phyloP scores from a whole-genome alignment of 176 grass and related monocot genomes.

The Dactylis glomerata region DNA sequence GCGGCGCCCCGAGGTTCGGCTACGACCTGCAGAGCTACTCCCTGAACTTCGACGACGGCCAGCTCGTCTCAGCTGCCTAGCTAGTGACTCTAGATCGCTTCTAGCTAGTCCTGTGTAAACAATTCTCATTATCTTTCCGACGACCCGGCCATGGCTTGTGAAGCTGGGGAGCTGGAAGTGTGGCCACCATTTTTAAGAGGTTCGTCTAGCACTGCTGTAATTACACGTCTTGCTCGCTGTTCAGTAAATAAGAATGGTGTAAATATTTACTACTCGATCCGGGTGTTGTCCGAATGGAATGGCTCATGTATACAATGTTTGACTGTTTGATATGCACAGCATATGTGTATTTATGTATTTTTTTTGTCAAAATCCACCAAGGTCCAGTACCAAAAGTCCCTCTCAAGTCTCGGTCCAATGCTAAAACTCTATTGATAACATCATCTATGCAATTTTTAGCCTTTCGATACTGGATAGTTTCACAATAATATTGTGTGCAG shows the following conservation, averaged over 20 bases:
- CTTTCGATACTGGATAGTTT: neutral
- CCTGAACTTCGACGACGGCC: conserved; percentile 38
- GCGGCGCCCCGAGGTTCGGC: neutral
- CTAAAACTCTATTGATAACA: neutral
- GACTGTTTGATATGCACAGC: neutral
- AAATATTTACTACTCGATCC: neutral
- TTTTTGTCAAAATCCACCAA: no score
- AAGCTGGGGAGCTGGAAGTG: neutral
- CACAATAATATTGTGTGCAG: no score
- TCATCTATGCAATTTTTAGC: neutral
- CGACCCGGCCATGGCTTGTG: neutral
- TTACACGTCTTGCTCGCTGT: neutral
- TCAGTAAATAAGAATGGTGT: neutral
- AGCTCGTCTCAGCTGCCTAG: neutral
- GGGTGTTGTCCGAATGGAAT: neutral
- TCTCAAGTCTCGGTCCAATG: neutral
- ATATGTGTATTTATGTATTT: no score
- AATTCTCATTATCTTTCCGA: neutral
- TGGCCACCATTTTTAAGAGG: neutral
- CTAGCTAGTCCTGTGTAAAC: neutral
- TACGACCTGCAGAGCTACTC: conserved; percentile 36
- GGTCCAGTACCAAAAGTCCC: no score
- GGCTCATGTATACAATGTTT: neutral
- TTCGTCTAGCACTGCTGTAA: neutral
- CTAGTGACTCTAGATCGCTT: neutral